phyloP scores from a whole-genome alignment of 148 eudicot genomes.

The Vaccinium vitisidaea region DNA sequence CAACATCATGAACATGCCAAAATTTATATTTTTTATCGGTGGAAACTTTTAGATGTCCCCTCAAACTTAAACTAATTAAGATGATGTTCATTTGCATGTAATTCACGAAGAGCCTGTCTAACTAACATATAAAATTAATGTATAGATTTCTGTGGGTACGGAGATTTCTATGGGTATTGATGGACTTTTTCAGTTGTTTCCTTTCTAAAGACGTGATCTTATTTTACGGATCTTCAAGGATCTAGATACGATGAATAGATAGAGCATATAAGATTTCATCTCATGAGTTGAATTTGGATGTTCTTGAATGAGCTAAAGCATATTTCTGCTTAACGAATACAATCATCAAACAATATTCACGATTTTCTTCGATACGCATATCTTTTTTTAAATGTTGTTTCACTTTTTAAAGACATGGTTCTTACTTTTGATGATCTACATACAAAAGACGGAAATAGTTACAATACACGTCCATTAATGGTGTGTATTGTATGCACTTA shows the following conservation, averaged over 20 bases:
- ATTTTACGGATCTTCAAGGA: not conserved
- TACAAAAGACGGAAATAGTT: too few relatives aligned
- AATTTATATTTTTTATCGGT: too few relatives aligned
- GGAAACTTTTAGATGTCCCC: too few relatives aligned
- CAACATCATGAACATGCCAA: too few relatives aligned
- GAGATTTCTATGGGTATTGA: not conserved
- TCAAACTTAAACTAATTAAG: too few relatives aligned
- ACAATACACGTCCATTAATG: too few relatives aligned
- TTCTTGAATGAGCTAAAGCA: not conserved
- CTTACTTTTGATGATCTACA: not conserved
- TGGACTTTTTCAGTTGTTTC: not conserved
- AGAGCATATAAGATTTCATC: not conserved
- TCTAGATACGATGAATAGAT: not conserved
- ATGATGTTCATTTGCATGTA: too few relatives aligned
- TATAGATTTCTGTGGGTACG: too few relatives aligned
- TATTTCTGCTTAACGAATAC: not conserved
- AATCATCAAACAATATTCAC: not conserved
- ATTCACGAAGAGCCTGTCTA: too few relatives aligned
- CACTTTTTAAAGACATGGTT: not conserved
- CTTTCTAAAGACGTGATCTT: not conserved
- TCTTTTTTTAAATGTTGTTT: not conserved
- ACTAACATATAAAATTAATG: too few relatives aligned
- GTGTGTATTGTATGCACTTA: too few relatives aligned
- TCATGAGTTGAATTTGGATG: not conserved
- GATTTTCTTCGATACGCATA: not conserved